Base-by-base conservation (phyloP, 768 basidiomycete genomes). In the Lactifluus echinatus region DNA sequence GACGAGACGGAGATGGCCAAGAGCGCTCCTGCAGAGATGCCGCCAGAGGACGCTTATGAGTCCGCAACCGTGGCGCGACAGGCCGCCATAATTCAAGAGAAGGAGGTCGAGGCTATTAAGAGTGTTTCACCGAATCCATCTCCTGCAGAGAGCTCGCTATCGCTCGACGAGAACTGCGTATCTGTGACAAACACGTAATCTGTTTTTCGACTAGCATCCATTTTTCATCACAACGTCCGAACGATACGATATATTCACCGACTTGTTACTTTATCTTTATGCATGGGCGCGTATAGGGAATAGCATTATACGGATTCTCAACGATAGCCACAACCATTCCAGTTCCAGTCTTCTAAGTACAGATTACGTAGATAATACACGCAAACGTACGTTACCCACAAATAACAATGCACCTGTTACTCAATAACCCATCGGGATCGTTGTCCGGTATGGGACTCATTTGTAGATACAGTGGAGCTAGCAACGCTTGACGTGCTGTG, bases 1-100 rank as follows among this genome's bases (percentile, higher is more conserved):
- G 84, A 88, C 62, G 83, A 84, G 57, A 76, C 76, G 2, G 83
- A 85, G 64, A 73, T 79, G 60, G 75, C 77, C 24, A 73, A 76
- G 46, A 76, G 71, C 50, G 76, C 79, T 50, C 73, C 77, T 8
- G 65, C 68, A 10, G 72, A 77, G 56, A 68, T 79, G 63, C 72
- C 80, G 0, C 65, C 72, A 3, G 80, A 80, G 29, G 75, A 75
- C n/a, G 72, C 66, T 29, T 81, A 73, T 59, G 80, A 80, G 52
- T 69, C 69, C 48, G 78, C 79, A 2, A 73, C 73, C 17, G 78
- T 79, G 50, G 78, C 79, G n/a, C 76, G 77, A 36, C 79, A 80
- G 59, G 80, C 81, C 11, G 75, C 76, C 33, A 77, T 78, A 43
- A 68, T 79, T 10, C 79, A 82, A 52, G 82, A 80, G 67, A 78